phyloP scores from a whole-genome alignment of 1,284 basidiomycete genomes.

The Dichomitus squalens region DNA sequence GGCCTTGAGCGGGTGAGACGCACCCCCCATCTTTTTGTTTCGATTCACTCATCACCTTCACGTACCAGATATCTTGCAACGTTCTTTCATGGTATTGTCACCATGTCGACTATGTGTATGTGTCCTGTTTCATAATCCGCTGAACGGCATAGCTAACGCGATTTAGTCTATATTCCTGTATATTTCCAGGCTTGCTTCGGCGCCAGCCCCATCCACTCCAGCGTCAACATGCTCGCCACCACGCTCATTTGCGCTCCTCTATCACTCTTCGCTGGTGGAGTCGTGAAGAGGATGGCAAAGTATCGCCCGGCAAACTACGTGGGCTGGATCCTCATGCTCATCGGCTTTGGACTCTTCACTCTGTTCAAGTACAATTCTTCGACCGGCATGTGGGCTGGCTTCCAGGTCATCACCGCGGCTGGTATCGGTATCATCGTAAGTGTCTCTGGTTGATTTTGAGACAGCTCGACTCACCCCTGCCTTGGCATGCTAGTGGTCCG shows the following conservation, averaged over 20 bases:
- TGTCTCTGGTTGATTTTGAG: not conserved
- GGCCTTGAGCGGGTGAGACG: slow-evolving; percentile 21
- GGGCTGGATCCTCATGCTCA: slow-evolving; percentile 17
- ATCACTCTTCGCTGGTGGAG: slow-evolving; percentile 10
- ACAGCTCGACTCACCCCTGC: not conserved
- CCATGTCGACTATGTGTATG: slow-evolving; percentile 16
- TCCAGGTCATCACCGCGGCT: slow-evolving; percentile 8
- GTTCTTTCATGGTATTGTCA: slow-evolving; percentile 12
- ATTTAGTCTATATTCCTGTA: slow-evolving; percentile 16
- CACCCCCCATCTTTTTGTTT: too few species aligned
- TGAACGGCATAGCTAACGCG: not conserved
- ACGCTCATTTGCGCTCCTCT: slow-evolving; percentile 6
- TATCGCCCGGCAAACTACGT: slow-evolving; percentile 19
- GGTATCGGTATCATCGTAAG: slow-evolving; percentile 18
- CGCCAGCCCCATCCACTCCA: slow-evolving; percentile 3
- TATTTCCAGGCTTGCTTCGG: slow-evolving; percentile 18
- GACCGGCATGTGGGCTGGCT: slow-evolving; percentile 8
- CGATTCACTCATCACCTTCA: not conserved
- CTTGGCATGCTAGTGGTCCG: slow-evolving; percentile 6
- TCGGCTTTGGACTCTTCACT: slow-evolving; percentile 18
- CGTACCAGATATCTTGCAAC: slow-evolving; percentile 14
- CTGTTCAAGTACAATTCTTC: slow-evolving; percentile 12
- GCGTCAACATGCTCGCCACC: slow-evolving; percentile 7
- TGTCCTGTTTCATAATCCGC: not conserved
- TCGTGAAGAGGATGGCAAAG: slow-evolving; percentile 11